These are phyloP conservation scores for Alternaria sp. DNA, from an alignment of 2,329 filamentous ascomycete genomes.

Conservation along the genomic window DNA sequence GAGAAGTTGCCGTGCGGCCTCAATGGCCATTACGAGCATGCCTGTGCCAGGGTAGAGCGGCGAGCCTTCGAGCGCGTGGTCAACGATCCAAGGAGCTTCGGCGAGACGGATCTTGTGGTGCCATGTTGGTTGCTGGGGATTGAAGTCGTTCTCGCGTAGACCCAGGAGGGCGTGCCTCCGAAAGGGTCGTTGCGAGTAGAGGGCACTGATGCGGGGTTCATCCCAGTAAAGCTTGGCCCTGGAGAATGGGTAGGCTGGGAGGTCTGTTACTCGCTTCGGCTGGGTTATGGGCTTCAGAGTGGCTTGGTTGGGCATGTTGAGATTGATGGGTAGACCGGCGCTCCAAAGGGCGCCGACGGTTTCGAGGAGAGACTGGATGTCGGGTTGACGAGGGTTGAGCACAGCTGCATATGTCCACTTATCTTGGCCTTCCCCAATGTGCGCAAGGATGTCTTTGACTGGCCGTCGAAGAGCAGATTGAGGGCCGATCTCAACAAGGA, in stretches of 20 bases:
- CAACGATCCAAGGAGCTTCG: constrained; percentile 57
- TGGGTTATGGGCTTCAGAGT: constrained; percentile 6
- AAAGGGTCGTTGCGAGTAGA: constrained; percentile 21
- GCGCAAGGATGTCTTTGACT: constrained; percentile 10
- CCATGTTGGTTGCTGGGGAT: constrained; percentile 48
- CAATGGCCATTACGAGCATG: constrained; percentile 44
- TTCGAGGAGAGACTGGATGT: constrained; percentile 3
- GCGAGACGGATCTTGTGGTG: constrained; percentile 55
- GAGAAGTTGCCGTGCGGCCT: constrained; percentile 37
- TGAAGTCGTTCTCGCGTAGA: constrained; percentile 29
- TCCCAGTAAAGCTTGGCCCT: constrained; percentile 36
- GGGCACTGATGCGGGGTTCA: constrained; percentile 12
- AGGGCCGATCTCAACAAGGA: constrained; percentile 21
- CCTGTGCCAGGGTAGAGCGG: constrained; percentile 44
- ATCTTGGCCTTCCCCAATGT: constrained; percentile 7
- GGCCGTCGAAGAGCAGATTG: constrained; percentile 16
- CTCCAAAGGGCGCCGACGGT: constrained; percentile 11
- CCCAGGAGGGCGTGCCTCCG: constrained; percentile 31
- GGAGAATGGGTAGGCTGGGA: constrained; percentile 38
- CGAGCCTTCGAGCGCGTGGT: constrained; percentile 53
- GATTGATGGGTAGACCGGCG: constrained; percentile 9
- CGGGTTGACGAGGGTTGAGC: constrained; percentile 4
- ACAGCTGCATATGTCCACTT: constrained; percentile 13
- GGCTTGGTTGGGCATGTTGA: constrained; percentile 13
- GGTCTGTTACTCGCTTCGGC: constrained; percentile 9